Evolutionary conservation across 441 rosid genomes (phyloP).

Genomic region (Erysimum cheiri): DNA sequence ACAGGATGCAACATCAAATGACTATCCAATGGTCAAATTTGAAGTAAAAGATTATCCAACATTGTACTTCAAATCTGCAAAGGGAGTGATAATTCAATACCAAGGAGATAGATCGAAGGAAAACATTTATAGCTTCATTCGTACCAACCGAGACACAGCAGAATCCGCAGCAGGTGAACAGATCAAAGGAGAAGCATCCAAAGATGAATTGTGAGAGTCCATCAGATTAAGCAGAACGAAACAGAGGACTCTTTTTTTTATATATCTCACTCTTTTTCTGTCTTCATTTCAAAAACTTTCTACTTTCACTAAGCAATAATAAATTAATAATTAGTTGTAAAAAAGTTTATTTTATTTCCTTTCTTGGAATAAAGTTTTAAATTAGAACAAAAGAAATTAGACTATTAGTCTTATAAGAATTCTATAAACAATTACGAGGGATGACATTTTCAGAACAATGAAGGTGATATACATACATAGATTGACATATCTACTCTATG

Average conservation of each 20-base stretch:
- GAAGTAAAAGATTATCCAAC: background rate
- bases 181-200: background rate
- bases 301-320: background rate
- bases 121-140: background rate
- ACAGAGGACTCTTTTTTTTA: background rate
- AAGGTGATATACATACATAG: slow-evolving; percentile 28
- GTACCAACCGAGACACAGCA: background rate
- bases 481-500: slow-evolving; percentile 16
- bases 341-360: background rate
- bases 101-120: background rate
- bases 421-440: slow-evolving; percentile 8
- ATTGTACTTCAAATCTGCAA: background rate
- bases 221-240: background rate
- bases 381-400: background rate
- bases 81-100: background rate
- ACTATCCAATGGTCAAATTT: background rate
- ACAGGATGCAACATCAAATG: background rate
- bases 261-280: too few relatives aligned
- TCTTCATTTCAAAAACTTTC: too few relatives aligned
- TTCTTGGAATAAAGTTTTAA: background rate
- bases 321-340: background rate
- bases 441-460: slow-evolving; percentile 1
- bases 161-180: background rate
- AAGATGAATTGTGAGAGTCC: background rate
- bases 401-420: background rate